A percentile compares a stretch with the other conserved stretches of the same genome.
Evolutionary conservation across 2,329 filamentous ascomycete species (phyloP).

Genomic region (Sclerotinia sclerotiorum): DNA sequence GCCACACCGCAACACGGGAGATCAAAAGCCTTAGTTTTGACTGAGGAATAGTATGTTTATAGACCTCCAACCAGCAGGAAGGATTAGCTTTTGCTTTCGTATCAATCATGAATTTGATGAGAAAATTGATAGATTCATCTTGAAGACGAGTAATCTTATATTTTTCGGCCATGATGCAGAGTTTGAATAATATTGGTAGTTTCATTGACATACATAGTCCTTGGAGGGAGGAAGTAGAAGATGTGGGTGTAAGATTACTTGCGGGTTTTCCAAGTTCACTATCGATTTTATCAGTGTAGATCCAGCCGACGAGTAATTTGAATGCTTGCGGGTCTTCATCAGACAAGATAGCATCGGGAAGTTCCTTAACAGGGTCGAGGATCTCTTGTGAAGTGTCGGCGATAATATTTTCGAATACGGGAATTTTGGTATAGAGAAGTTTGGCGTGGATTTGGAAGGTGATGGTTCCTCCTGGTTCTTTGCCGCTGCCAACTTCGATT

Average conservation of each 20-base stretch:
- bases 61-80: constrained; percentile 12
- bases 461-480: not conserved
- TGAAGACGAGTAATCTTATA: not conserved
- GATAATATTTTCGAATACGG: not conserved
- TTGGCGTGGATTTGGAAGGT: not conserved
- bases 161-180: not conserved
- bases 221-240: not conserved
- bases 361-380: not conserved
- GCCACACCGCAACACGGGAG: constrained; percentile 5
- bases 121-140: not conserved
- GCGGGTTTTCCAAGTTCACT: not conserved
- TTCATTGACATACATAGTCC: not conserved
- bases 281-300: not conserved
- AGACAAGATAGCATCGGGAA: not conserved
- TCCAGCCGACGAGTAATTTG: not conserved
- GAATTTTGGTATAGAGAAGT: not conserved
- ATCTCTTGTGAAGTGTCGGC: not conserved
- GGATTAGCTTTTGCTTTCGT: constrained; percentile 2
- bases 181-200: not conserved
- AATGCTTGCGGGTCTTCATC: not conserved
- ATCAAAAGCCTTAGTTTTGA: not conserved
- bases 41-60: not conserved
- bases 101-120: constrained; percentile 10
- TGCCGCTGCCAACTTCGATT: not conserved
- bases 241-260: not conserved